These are phyloP conservation scores for Gossypium mustelinum DNA, from an alignment of 345 rosid genomes.

Conservation along the genomic window DNA sequence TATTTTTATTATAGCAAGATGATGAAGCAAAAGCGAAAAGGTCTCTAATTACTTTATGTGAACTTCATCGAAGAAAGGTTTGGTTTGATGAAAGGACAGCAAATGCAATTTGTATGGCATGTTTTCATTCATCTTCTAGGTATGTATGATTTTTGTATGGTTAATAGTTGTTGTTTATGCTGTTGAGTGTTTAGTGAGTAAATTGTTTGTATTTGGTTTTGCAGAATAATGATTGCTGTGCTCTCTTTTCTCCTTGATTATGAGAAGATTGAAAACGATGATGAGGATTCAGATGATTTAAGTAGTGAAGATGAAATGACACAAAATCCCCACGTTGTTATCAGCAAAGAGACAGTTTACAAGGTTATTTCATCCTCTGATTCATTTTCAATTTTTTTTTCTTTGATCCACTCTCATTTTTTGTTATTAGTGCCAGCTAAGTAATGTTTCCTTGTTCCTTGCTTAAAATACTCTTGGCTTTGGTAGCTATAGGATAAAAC, in stretches of 20 bases:
- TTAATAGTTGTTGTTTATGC: conserved; percentile 9
- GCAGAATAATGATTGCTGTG: conserved; percentile 80
- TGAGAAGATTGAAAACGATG: conserved; percentile 71
- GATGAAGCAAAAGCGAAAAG: conserved; percentile 79
- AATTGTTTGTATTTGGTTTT: conserved; percentile 7
- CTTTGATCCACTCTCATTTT: not conserved
- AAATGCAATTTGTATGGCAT: conserved; percentile 82
- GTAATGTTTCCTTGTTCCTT: not conserved
- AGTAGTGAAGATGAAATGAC: conserved; percentile 66
- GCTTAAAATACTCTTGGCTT: not conserved
- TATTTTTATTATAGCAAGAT: conserved; percentile 49
- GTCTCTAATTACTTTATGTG: conserved; percentile 65
- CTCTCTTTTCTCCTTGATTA: conserved; percentile 82
- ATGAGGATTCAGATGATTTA: conserved; percentile 65
- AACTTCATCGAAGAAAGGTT: conserved; percentile 71
- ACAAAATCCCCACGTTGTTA: conserved; percentile 36
- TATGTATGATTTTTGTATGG: conserved; percentile 19
- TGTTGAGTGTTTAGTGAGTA: conserved; percentile 8
- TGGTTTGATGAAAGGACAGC: conserved; percentile 94
- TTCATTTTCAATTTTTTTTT: not conserved
- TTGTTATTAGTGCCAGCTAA: not conserved
- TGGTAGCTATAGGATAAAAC: not conserved
- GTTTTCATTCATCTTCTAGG: conserved; percentile 88
- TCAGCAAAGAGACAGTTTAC: conserved; percentile 69
- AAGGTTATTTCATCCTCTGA: conserved; percentile 46